Conservation (phyloP, 2,329 filamentous ascomycete genomes). For the Botryotinia narcissicola region DNA sequence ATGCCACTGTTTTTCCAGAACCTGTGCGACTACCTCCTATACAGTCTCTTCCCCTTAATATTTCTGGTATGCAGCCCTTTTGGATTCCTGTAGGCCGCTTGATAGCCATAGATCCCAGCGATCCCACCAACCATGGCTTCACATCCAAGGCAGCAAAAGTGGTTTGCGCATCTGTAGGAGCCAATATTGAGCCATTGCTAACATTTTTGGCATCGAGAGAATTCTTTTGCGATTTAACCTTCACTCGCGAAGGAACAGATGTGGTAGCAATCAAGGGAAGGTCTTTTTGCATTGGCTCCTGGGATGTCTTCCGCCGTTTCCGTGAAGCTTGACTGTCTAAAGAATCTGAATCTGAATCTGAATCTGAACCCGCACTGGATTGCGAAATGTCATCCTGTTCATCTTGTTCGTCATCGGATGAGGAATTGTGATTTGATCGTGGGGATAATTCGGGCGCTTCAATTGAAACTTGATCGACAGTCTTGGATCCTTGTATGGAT, state of each 20-base stretch:
- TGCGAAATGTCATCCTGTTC: slow-evolving; percentile 3
- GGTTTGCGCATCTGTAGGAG: slow-evolving; percentile 54
- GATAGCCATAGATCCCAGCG: slow-evolving; percentile 76
- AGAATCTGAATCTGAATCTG: slow-evolving; percentile 32
- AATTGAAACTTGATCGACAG: slow-evolving; percentile 14
- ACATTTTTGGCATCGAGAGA: slow-evolving; percentile 8
- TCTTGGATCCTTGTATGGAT: not conserved
- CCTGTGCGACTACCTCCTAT: slow-evolving; percentile 94
- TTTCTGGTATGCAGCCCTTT: slow-evolving; percentile 87
- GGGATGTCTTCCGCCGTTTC: slow-evolving; percentile 36
- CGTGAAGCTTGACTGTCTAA: slow-evolving; percentile 36
- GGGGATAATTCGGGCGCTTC: slow-evolving; percentile 9
- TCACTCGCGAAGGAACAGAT: slow-evolving; percentile 37
- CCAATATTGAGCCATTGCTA: slow-evolving; percentile 42
- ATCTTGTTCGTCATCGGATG: slow-evolving; percentile 11
- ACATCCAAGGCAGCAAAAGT: slow-evolving; percentile 73
- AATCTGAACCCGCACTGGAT: not conserved
- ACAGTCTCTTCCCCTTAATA: slow-evolving; percentile 85
- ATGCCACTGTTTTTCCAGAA: slow-evolving; percentile 96
- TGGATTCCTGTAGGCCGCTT: slow-evolving; percentile 89
- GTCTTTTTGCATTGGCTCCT: slow-evolving; percentile 25
- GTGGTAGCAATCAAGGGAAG: slow-evolving; percentile 24
- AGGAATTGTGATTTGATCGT: slow-evolving; percentile 15
- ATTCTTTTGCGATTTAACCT: slow-evolving; percentile 22
- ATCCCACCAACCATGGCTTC: slow-evolving; percentile 82